phyloP scores from a whole-genome alignment of 805 yeast genomes.

The Lachancea sp. region DNA sequence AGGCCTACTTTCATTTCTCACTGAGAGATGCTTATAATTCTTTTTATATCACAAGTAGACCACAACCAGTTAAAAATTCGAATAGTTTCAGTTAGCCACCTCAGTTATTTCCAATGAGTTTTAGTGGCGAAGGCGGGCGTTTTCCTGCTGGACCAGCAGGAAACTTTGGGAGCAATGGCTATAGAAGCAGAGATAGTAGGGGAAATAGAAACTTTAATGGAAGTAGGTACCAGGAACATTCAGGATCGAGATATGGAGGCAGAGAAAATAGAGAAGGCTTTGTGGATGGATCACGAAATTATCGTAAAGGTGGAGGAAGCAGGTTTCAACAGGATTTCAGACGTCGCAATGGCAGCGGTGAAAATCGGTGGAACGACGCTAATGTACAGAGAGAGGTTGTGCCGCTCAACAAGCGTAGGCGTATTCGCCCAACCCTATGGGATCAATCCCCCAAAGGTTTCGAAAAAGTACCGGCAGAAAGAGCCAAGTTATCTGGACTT shows the following conservation, averaged over 20 bases:
- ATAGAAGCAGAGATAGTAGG: slow-evolving; percentile 7
- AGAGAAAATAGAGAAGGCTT: background rate
- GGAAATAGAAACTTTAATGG: slow-evolving; percentile 1
- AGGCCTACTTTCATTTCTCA: too few species aligned
- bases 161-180: background rate
- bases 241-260: slow-evolving; percentile 6
- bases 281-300: slow-evolving; percentile 1
- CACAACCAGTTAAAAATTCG: too few species aligned
- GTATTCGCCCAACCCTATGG: slow-evolving; percentile 52
- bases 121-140: slow-evolving; percentile 1
- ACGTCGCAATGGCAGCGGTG: slow-evolving; percentile 11
- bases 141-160: slow-evolving; percentile 5
- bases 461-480: slow-evolving; percentile 64
- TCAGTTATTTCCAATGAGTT: background rate
- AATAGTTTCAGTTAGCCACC: background rate
- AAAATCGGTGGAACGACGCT: slow-evolving; percentile 9
- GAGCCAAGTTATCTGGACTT: slow-evolving; percentile 72
- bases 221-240: slow-evolving; percentile 2
- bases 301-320: slow-evolving; percentile 1
- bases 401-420: slow-evolving; percentile 46
- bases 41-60: too few species aligned
- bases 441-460: slow-evolving; percentile 66
- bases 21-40: too few species aligned
- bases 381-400: slow-evolving; percentile 34
- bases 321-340: slow-evolving; percentile 11